Base-by-base conservation (phyloP, 2,329 filamentous ascomycete species). In the Coniochaeta prunicola region DNA sequence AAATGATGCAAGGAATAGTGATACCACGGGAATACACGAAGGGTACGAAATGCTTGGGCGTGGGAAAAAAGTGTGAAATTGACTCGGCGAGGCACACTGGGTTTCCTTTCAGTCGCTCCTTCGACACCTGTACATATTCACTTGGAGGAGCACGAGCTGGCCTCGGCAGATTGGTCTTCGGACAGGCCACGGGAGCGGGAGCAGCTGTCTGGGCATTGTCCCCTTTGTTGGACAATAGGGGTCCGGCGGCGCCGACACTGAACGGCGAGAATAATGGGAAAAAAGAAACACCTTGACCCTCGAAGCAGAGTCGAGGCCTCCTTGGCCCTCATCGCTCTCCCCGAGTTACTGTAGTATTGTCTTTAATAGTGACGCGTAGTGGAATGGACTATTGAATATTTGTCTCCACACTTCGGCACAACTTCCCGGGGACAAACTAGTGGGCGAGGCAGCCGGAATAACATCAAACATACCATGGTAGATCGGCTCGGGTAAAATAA, bases 1-100 rank as follows among this genome's bases (percentile, higher is more conserved):
- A 28, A 50, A 26, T 4, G n/a, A n/a, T 26, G 26, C 45, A 50
- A n/a, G 45, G 45, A 40, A 45, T 45, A 45, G 21, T 30, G 45
- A 50, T 50, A 50, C 45, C 45, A 50, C 45, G 45, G 45, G 24
- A 50, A 30, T 50, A 50, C 45, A 50, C 45, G 45, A 50, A 26
- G 45, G 45, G 45, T 21, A 24, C 10, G 3, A 45, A 45, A 42
- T n/a, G n/a, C n/a, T n/a, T n/a, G n/a, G n/a, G n/a, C n/a, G 17
- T 40, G 19, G 45, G 45, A 21, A 26, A 30, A 45, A 50, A 50
- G 45, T 26, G 2, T 30, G 40, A 9, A n/a, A 9, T 45, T 45
- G 19, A 9, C 19, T 26, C 21, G 40, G 40, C 19, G 26, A 19
- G 4, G n/a, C n/a, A n/a, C 17, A 24, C 17, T 24, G 21, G 12